Conservation (phyloP, 371 early-diverging fungal species). For the Apophysomyces ossiformis region DNA sequence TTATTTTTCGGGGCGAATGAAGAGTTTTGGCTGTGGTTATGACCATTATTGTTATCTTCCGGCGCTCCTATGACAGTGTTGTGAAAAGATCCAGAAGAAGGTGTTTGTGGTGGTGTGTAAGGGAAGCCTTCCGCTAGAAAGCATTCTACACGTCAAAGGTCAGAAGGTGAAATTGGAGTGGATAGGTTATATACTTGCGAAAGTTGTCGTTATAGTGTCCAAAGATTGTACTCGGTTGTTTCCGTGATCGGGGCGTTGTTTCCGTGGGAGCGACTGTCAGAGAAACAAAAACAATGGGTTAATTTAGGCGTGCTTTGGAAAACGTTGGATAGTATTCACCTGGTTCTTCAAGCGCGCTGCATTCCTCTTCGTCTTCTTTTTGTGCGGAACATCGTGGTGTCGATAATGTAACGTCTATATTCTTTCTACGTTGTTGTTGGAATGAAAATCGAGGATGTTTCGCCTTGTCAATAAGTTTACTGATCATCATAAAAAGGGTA, state of each 20-base stretch:
- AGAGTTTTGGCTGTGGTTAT: constrained; percentile 1
- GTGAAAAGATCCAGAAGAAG: constrained; percentile 4
- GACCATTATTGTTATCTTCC: neutral
- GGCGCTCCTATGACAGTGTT: neutral
- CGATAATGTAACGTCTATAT: neutral
- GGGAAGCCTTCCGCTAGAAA: constrained; percentile 17
- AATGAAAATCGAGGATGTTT: constrained; percentile 13
- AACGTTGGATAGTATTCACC: neutral
- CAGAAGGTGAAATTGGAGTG: neutral
- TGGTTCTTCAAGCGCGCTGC: constrained; percentile 12
- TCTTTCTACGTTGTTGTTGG: neutral
- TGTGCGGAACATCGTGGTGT: neutral
- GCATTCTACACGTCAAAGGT: neutral
- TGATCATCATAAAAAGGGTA: constrained; percentile 1
- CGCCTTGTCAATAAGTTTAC: constrained; percentile 21
- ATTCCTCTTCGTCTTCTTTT: neutral
- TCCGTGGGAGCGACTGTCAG: neutral
- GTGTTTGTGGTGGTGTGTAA: constrained; percentile 18
- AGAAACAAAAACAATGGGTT: neutral
- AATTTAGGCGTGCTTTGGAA: neutral
- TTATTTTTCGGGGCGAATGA: neutral
- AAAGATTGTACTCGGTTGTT: constrained; percentile 6
- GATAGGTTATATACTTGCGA: constrained; percentile 1
- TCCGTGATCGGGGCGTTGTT: neutral
- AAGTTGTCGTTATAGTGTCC: constrained; percentile 5